phyloP scores from a whole-genome alignment of 768 basidiomycete genomes.

The Suillus ampliporus region DNA sequence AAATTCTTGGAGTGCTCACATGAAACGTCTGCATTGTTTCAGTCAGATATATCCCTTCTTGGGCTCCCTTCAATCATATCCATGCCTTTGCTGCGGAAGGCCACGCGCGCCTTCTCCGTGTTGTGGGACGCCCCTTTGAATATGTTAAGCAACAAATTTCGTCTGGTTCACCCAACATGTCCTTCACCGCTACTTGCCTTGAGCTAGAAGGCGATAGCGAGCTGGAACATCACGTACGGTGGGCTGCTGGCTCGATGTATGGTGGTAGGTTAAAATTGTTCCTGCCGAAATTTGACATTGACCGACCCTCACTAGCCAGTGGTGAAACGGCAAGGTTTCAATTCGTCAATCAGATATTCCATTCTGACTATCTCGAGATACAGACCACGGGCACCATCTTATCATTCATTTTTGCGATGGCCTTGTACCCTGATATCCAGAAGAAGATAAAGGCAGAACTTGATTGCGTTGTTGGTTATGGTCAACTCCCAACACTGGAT shows the following conservation, averaged over 20 bases:
- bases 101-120: background rate
- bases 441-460: constrained; percentile 30
- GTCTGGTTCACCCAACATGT: background rate
- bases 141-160: constrained; percentile 4
- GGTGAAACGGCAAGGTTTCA: constrained; percentile 6
- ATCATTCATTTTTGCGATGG: constrained; percentile 12
- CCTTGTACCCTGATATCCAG: constrained; percentile 8
- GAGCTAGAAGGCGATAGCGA: constrained; percentile 1
- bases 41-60: constrained; percentile 27
- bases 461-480: constrained; percentile 39
- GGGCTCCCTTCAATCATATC: constrained; percentile 22
- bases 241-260: constrained; percentile 17
- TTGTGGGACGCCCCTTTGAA: constrained; percentile 10
- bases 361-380: background rate
- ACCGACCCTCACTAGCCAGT: constrained; percentile 4
- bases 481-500: constrained; percentile 37
- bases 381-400: constrained; percentile 11
- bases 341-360: background rate
- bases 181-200: constrained; percentile 8
- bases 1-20: background rate
- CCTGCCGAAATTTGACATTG: background rate
- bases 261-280: constrained; percentile 3
- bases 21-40: background rate
- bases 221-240: constrained; percentile 10
- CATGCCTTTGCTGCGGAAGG: constrained; percentile 2